Evolutionary conservation across 164 flowering plant genomes (phyloP), one percentile per base, ranked within the genome.

Genomic region (Vitis rupestris): DNA sequence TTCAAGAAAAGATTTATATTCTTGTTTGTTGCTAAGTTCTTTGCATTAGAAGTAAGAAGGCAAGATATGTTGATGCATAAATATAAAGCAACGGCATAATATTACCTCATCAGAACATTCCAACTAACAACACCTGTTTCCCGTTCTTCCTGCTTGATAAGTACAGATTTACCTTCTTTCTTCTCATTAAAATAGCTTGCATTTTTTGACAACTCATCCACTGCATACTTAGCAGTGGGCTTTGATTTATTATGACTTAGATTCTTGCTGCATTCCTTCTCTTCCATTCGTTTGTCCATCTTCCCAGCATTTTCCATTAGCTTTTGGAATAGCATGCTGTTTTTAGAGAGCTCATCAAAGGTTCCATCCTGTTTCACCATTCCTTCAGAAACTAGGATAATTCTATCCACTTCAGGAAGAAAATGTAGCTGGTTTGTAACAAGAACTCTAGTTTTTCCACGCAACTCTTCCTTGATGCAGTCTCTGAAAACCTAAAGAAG

Each of bases 261-360:
- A 17, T 74, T 72, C 65, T 76, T 84, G 76, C 3, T 71, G 37
- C 78, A 82, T 72, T 81, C 83, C 47, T 76, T 81, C 71, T 92
- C 97, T 72, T 90, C 97, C 14, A 62, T 82, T 78, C 89, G 85
- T 55, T 93, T 97, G 78, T 96, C 99, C 91, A 96, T 82, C 78
- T 96, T 96, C 10, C 99, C 98, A 2, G 97, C 99, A 85, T 90
- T 95, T 86, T 95, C 98, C 99, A 95, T 91, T 62, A 95, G 76
- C 68, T 82, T 93, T 74, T 86, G 88, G 76, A 96, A 96, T 16
- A 92, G 70, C 19, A 61, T 14, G 50, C 98, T 97, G 70, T 80
- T 86, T n/a, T 79, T 80, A 17, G 87, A 86, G 15, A 96, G 93
- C 51, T 92, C 91, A 66, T 96, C 99, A 82, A 85, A 96, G 23